phyloP scores from a whole-genome alignment of 768 basidiomycete genomes.

The Podaxis carcinomalis region DNA sequence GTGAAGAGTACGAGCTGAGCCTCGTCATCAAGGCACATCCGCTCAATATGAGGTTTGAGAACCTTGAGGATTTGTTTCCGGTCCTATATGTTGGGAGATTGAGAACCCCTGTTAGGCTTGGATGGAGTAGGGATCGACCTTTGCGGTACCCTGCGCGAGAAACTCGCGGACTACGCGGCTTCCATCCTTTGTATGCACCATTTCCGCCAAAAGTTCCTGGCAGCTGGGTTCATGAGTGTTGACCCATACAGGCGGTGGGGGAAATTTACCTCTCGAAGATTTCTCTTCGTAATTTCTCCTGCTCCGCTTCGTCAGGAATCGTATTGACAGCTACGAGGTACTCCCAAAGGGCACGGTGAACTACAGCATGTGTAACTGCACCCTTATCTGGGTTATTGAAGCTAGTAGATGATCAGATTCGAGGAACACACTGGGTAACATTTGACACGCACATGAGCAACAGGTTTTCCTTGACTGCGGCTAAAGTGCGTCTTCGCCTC shows the following conservation, averaged over 20 bases:
- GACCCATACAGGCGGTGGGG: neutral
- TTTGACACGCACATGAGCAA: constrained; percentile 57
- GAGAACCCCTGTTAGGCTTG: neutral
- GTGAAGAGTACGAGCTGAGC: constrained; percentile 90
- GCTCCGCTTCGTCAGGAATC: constrained; percentile 57
- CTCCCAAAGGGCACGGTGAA: constrained; percentile 86
- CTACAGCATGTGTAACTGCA: constrained; percentile 79
- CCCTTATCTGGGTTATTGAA: constrained; percentile 93
- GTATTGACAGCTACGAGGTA: constrained; percentile 64
- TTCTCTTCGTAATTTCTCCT: constrained; percentile 71
- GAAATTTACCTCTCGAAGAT: constrained; percentile 74
- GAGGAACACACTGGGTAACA: neutral
- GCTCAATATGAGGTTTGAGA: constrained; percentile 84
- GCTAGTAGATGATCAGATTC: constrained; percentile 31
- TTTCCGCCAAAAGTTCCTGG: constrained; percentile 83
- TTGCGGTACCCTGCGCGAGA: constrained; percentile 77
- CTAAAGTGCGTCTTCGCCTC: constrained; percentile 61
- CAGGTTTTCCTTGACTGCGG: constrained; percentile 69
- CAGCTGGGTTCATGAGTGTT: constrained; percentile 40
- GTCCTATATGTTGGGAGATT: constrained; percentile 44
- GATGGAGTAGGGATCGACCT: constrained; percentile 37
- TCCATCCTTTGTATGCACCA: constrained; percentile 93
- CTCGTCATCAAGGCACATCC: constrained; percentile 86
- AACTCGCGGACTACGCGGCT: constrained; percentile 84
- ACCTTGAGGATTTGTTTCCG: constrained; percentile 88